Conservation (phyloP, 108 stramenopile genomes). For the Cyclotella sp. region DNA sequence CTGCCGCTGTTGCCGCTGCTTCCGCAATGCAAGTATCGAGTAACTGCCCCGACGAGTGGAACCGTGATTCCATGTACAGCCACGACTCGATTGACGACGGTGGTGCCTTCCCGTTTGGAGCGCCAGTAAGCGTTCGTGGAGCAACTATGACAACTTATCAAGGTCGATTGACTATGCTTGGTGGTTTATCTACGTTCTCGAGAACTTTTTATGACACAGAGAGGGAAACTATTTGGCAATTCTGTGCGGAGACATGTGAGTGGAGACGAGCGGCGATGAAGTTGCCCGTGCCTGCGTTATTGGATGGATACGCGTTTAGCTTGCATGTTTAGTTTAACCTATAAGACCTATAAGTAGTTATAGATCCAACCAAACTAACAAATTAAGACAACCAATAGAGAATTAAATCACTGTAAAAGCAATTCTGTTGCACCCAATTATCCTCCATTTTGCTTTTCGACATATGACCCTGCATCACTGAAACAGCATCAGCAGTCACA, state of each 20-base stretch:
- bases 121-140: conserved; percentile 32
- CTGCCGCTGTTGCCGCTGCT: conserved; percentile 33
- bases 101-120: conserved; percentile 13
- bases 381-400: too few species aligned
- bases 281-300: conserved; percentile 30
- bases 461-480: too few species aligned
- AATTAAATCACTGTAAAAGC: too few species aligned
- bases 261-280: conserved; percentile 32
- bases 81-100: not conserved
- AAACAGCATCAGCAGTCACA: too few species aligned
- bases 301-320: conserved; percentile 41
- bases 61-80: not conserved
- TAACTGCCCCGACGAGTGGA: not conserved
- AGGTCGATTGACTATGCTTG: conserved; percentile 37
- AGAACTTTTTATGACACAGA: conserved; percentile 35
- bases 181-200: conserved; percentile 34
- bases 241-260: conserved; percentile 21
- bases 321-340: conserved; percentile 22
- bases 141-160: conserved; percentile 30
- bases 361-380: too few species aligned
- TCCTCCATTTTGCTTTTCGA: too few species aligned
- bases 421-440: too few species aligned
- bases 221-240: conserved; percentile 34
- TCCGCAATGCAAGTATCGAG: conserved; percentile 5
- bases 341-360: not conserved